A percentile compares a stretch with the other conserved stretches of the same genome.
These are phyloP conservation scores for Colletotrichum falcatum DNA, from an alignment of 2,329 filamentous ascomycete genomes.

Conservation along the genomic window DNA sequence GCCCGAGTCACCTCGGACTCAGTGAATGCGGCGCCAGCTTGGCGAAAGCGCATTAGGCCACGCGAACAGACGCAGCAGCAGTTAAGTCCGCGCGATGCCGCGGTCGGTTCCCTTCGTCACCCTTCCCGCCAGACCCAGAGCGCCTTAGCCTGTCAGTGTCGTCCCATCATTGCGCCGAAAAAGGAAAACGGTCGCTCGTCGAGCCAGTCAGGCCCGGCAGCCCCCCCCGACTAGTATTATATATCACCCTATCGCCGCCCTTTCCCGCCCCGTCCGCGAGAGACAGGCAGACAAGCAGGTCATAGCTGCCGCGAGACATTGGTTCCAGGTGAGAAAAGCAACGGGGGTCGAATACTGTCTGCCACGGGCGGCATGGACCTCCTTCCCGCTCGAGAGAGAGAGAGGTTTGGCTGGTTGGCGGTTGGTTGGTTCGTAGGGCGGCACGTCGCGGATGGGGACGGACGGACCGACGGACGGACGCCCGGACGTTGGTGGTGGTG, in stretches of 20 bases:
- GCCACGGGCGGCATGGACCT: not conserved
- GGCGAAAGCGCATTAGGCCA: not conserved
- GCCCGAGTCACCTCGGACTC: slow-evolving; percentile 9
- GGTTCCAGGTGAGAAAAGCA: slow-evolving; percentile 34
- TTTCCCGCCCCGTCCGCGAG: not conserved
- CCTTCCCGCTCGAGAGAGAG: not conserved
- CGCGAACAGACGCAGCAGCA: slow-evolving; percentile 30
- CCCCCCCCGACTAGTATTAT: slow-evolving; percentile 8
- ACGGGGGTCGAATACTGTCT: slow-evolving; percentile 2
- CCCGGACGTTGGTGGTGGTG: not conserved
- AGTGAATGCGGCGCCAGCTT: slow-evolving; percentile 11
- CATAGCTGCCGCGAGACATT: slow-evolving; percentile 34
- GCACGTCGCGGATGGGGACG: slow-evolving; percentile 6
- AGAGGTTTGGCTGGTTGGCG: not conserved
- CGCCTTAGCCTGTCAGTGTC: slow-evolving; percentile 38
- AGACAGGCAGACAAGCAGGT: slow-evolving; percentile 1
- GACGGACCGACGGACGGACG: not conserved
- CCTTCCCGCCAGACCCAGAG: slow-evolving; percentile 11
- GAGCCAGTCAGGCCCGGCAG: slow-evolving; percentile 27
- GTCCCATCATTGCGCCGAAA: slow-evolving; percentile 17
- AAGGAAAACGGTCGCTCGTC: slow-evolving; percentile 32
- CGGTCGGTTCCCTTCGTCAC: not conserved
- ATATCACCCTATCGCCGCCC: slow-evolving; percentile 1
- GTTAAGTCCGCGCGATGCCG: slow-evolving; percentile 14
- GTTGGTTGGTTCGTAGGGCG: not conserved